Evolutionary conservation across 805 yeast species (phyloP).

Genomic region (Lipomyces anomalus): DNA sequence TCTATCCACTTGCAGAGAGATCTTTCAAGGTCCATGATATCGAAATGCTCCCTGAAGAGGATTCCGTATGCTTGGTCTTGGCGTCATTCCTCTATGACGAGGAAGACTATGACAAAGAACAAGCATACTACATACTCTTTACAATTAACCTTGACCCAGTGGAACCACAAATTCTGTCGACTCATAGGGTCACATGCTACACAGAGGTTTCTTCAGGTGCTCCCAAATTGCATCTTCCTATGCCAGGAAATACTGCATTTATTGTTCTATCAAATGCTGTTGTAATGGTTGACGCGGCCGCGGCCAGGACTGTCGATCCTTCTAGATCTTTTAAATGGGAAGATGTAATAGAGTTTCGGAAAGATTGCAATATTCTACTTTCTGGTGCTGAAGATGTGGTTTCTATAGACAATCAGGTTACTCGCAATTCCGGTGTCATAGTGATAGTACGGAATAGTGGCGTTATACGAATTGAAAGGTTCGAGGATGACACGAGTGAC

Average conservation of each 20-base stretch:
- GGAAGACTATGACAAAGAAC: slow-evolving; percentile 22
- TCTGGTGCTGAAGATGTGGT: slow-evolving; percentile 45
- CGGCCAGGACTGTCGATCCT: slow-evolving; percentile 43
- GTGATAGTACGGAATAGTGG: slow-evolving; percentile 54
- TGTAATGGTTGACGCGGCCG: slow-evolving; percentile 63
- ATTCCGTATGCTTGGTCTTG: slow-evolving; percentile 45
- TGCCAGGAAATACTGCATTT: slow-evolving; percentile 55
- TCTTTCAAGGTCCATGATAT: slow-evolving; percentile 58
- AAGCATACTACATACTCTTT: slow-evolving; percentile 43
- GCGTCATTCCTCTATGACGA: slow-evolving; percentile 39
- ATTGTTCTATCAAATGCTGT: slow-evolving; percentile 56
- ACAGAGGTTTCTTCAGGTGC: slow-evolving; percentile 31
- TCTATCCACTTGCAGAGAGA: slow-evolving; percentile 49
- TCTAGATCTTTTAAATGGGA: slow-evolving; percentile 60
- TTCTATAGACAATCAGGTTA: slow-evolving; percentile 25
- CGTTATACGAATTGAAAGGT: slow-evolving; percentile 53
- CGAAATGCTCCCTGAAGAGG: slow-evolving; percentile 43
- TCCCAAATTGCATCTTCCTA: slow-evolving; percentile 53
- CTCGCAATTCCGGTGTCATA: slow-evolving; percentile 43
- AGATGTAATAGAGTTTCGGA: slow-evolving; percentile 59
- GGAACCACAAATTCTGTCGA: slow-evolving; percentile 53
- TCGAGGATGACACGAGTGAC: slow-evolving; percentile 22
- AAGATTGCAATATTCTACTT: slow-evolving; percentile 51
- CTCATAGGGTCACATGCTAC: slow-evolving; percentile 57
- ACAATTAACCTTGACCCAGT: slow-evolving; percentile 49